Evolutionary conservation across 768 basidiomycete genomes (phyloP).

Genomic region (Panus rudis): DNA sequence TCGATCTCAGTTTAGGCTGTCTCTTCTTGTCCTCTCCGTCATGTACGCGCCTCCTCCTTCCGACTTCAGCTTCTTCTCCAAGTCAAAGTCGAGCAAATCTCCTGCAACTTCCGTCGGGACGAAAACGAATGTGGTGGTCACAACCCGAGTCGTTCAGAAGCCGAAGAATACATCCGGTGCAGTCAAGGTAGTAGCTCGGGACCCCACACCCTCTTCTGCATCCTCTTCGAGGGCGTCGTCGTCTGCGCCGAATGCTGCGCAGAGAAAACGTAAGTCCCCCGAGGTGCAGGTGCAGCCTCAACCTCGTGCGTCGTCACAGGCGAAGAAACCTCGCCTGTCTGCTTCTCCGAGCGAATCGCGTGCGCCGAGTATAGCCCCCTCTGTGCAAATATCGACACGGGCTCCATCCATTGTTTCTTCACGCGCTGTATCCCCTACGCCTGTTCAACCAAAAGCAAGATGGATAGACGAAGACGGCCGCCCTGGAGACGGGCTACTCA

Average conservation of each 20-base stretch:
- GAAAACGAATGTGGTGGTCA: conserved; percentile 17
- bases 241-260: not conserved
- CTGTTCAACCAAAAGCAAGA: conserved; percentile 32
- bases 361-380: conserved; percentile 13
- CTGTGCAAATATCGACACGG: no score
- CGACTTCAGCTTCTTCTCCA: conserved; percentile 27
- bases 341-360: conserved; percentile 17
- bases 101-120: conserved; percentile 13
- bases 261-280: conserved; percentile 13
- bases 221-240: conserved; percentile 14
- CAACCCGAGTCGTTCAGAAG: conserved; percentile 22
- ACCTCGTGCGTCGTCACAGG: not conserved
- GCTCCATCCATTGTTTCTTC: not conserved
- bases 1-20: no score
- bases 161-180: conserved; percentile 12
- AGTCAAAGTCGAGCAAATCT: conserved; percentile 11
- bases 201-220: conserved; percentile 14
- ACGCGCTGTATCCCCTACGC: conserved; percentile 12
- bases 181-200: conserved; percentile 15
- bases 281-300: not conserved
- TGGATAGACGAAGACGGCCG: conserved; percentile 51
- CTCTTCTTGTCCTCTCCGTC: not conserved
- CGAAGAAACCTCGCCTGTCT: conserved; percentile 21
- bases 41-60: conserved; percentile 9
- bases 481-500: conserved; percentile 46